These are phyloP conservation scores for Paraglomus occultum DNA, from an alignment of 192 early-diverging fungal genomes.

Conservation along the genomic window DNA sequence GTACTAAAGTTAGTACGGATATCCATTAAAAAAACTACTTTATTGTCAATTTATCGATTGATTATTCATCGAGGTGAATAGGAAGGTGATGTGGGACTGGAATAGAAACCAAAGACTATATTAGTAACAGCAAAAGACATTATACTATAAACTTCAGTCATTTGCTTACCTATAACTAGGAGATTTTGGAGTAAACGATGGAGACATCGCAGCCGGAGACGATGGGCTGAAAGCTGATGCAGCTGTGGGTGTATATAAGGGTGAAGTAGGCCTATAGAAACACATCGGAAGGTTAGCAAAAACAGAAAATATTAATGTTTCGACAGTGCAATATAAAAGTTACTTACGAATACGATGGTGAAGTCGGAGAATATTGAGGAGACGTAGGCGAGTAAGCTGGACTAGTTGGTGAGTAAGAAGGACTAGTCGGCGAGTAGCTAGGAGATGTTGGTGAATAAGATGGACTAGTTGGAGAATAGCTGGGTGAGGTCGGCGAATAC, in stretches of 20 bases:
- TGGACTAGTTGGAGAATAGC: conserved; percentile 70
- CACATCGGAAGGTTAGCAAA: neutral
- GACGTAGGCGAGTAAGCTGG: conserved; percentile 65
- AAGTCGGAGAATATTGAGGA: conserved; percentile 72
- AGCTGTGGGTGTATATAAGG: too few species aligned
- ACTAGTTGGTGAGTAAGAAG: conserved; percentile 63
- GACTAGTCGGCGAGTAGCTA: conserved; percentile 66
- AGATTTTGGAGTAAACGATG: conserved; percentile 19
- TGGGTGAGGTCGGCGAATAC: conserved; percentile 71
- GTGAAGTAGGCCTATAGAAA: neutral
- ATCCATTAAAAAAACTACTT: too few species aligned
- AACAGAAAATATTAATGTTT: neutral
- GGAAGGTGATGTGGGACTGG: conserved; percentile 19
- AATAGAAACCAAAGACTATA: neutral
- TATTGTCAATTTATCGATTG: neutral
- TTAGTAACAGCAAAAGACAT: neutral
- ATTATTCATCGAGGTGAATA: neutral
- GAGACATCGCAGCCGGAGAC: neutral
- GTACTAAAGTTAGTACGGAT: too few species aligned
- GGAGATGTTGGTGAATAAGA: conserved; percentile 75
- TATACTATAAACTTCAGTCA: neutral
- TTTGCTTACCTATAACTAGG: conserved; percentile 18
- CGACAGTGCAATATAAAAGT: neutral
- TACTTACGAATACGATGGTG: conserved; percentile 39
- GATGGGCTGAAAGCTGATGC: too few species aligned